Base-by-base conservation (phyloP, 176 grass and related monocot species). In the Saccharum officinarum region DNA sequence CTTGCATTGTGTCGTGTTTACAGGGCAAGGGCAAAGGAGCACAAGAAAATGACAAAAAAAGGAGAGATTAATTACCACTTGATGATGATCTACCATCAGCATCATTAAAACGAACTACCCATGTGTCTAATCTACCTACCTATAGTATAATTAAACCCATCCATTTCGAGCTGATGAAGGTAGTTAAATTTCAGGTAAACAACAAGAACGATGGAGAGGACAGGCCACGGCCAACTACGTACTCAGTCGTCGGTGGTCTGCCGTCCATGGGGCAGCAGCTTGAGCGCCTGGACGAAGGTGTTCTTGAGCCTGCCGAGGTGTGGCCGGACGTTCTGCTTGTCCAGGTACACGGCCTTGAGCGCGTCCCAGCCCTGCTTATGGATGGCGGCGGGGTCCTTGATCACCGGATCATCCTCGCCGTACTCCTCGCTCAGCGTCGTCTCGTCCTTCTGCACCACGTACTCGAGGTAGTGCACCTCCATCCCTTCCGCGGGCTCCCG, bases 271-370 rank as follows among this genome's bases (percentile, higher is more conserved):
- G 93, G 96, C 67, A 98, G 79, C 45, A 88, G 77, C 59, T 83
- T 89, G 37, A 95, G 93, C 10, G 96, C 96, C 52, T 95, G 87
- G 74, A 82, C 17, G 49, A 98, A 79, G 0, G 91, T 94, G 50
- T 89, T 92, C 93, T 89, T 95, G 79, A 98, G 91, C 86, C 93
- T 86, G 0, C 89, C 91, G 14, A 98, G 45, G 69, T 95, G 96
- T 4, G 93, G 96, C 89, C 85, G 75, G 17, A 98, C 87, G 37
- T 98, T 90, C 84, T 98, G 96, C 87, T 94, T 90, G 55, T 95
- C 96, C 9, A 98, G 83, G 82, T 98, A 98, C 14, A 95, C 57
- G 13, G 76, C 67, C 82, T 92, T 98, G 61, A 95, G 78, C 6
- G 91, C 80, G 23, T 92, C 57, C 95, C 95, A 98, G 0, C 95